Base-by-base conservation (phyloP, 2,329 filamentous ascomycete species). In the Thielaviopsis euricoi region DNA sequence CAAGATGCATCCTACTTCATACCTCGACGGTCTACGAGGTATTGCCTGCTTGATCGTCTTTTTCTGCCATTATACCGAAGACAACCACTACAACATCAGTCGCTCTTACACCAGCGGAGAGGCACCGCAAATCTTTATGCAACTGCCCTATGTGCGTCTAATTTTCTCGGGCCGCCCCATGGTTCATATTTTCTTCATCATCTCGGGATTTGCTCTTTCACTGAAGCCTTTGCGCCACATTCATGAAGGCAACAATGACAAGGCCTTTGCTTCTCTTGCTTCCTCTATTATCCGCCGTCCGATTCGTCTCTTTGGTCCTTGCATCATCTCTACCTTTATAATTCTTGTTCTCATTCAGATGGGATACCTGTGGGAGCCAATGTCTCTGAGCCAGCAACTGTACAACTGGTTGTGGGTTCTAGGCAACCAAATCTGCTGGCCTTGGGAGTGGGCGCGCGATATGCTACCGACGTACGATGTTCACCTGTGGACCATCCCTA, bases 401-500 rank as follows among this genome's bases (percentile, higher is more conserved):
- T 61, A 61, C 19, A 71, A 77, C 60, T 80, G 77, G 77, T 62
- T 62, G 25, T 65, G 66, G 63, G 70, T 73, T 4, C 21, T 52
- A 3, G 46, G 56, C 26, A 53, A 60, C 57, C 56, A 58, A 60
- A 60, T 60, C 55, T 63, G 57, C 58, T 64, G 56, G 61, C 65
- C 55, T 60, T 64, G 61, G 61, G 62, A 59, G 37, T 60, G 59
- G 59, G 26, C 56, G 7, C 58, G 56, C 22, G 56, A 60, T 48
- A 60, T 55, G 55, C 23, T 58, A n/a, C 55, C 56, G 22, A 54
- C 43, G 6, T 79, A 81, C 63, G 78, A 82, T 63, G 72, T 78
- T 25, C 80, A 83, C 61, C 67, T 82, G 23, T 83, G 80, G 80
- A 82, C 80, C 5, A 82, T 83, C 50, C 79, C 80, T 2, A 73